Evolutionary conservation across 805 yeast genomes (phyloP), one percentile per base, ranked within the genome.

Genomic region (Starmerella scarabaei): DNA sequence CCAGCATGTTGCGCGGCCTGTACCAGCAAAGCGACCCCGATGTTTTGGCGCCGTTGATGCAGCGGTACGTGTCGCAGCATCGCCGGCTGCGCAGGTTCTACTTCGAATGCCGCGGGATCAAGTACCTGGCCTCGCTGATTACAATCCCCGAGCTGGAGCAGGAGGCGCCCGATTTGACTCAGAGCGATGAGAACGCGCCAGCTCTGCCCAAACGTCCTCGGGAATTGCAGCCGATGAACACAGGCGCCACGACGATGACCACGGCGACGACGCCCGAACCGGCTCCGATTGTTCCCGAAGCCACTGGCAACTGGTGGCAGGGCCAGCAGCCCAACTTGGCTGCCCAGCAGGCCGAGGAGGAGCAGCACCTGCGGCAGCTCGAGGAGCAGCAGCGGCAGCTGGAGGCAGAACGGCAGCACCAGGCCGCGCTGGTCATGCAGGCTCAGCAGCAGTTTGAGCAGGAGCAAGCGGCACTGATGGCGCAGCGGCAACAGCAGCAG

Each of bases 1-100:
- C 83, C 2, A 78, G 93, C 8, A 86, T 88, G 97, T 64, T 88
- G 43, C 72, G 94, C 49, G 96, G 93, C 0, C 68, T 88, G 74
- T 73, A 80, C 53, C 73, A 73, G 52, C 71, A 80, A 46, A 75
- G 77, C 42, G 77, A 74, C 23, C 80, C 72, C 17, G 94, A 79
- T 4, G 88, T 84, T 1, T 65, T 88, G 47, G 72, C 71, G 49
- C 88, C 91, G 3, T 66, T 88, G 47, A 67, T 75, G 47, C 75
- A 75, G 29, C 67, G 88, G 38, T 88, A 77, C 54, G 68, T 69
- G 49, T 66, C 77, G 16, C 93, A 84, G 57, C 80, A 74, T 54
- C 64, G 70, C 39, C 65, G 80, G 37, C 62, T 88, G 38, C 74
- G 75, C 54, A 88, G 82, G 51, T 84, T 88, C 51, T 88, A 82